Evolutionary conservation across 2,329 filamentous ascomycete genomes (phyloP).

Genomic region (Colletotrichum chrysophilum): DNA sequence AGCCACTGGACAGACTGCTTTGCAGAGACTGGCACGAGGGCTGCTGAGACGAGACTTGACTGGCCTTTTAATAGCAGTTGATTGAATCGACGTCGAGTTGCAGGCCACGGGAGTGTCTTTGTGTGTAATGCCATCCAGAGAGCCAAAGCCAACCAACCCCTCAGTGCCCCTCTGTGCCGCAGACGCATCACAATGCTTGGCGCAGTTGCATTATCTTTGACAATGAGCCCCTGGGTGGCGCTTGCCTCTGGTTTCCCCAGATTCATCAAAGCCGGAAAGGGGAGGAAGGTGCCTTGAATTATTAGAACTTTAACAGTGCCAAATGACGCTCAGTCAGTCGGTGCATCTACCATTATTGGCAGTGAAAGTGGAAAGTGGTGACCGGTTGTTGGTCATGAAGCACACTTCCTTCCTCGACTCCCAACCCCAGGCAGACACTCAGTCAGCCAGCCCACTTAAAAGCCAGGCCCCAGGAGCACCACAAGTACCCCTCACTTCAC

Average conservation of each 20-base stretch:
- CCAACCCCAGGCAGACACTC: background rate
- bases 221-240: background rate
- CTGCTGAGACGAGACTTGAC: background rate
- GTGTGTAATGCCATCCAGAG: background rate
- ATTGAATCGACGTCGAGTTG: background rate
- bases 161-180: background rate
- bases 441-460: background rate
- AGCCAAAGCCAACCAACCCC: background rate
- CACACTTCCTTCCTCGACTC: background rate
- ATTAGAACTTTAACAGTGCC: background rate
- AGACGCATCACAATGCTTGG: background rate
- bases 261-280: background rate
- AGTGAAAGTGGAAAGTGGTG: background rate
- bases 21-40: slow-evolving; percentile 6
- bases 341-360: background rate
- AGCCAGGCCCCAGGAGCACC: background rate
- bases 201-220: background rate
- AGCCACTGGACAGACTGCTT: background rate
- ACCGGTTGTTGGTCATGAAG: background rate
- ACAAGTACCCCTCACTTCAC: background rate
- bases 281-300: background rate
- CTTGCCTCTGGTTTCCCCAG: background rate
- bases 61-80: background rate
- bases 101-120: background rate
- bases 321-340: background rate